phyloP scores from a whole-genome alignment of 352 stramenopile genomes.

The Pythium rishiriense region DNA sequence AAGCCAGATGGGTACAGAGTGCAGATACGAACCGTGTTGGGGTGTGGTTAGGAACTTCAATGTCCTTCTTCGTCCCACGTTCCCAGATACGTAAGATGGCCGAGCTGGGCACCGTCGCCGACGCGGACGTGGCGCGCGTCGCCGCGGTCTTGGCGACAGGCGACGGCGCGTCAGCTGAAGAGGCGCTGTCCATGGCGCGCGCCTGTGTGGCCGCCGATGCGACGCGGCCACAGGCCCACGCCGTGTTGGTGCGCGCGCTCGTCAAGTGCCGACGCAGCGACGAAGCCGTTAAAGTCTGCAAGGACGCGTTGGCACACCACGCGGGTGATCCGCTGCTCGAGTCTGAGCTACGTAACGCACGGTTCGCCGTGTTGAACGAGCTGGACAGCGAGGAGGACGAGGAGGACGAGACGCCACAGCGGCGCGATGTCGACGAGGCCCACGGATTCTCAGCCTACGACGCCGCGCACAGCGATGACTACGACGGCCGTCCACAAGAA shows the following conservation, averaged over 20 bases:
- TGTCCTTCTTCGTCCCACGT: background rate
- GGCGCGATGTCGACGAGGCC: background rate
- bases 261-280: slow-evolving; percentile 7
- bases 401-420: slow-evolving; percentile 29
- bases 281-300: slow-evolving; percentile 25
- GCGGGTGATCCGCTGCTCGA: slow-evolving; percentile 43
- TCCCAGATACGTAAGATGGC: background rate
- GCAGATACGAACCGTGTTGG: background rate
- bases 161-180: background rate
- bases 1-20: too few relatives aligned
- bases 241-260: slow-evolving; percentile 17
- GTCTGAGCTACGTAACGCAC: slow-evolving; percentile 43
- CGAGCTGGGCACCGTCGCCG: background rate
- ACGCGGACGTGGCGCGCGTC: slow-evolving; percentile 13
- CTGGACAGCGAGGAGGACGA: slow-evolving; percentile 42
- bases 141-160: slow-evolving; percentile 1
- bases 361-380: slow-evolving; percentile 53
- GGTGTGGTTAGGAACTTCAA: background rate
- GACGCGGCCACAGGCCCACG: slow-evolving; percentile 12
- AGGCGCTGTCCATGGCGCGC: slow-evolving; percentile 8
- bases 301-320: slow-evolving; percentile 36
- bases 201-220: slow-evolving; percentile 16
- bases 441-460: background rate
- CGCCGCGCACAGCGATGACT: background rate
- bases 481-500: background rate